Evolutionary conservation across 177 flowering plant species (phyloP).

Genomic region (Vitis hybrid): DNA sequence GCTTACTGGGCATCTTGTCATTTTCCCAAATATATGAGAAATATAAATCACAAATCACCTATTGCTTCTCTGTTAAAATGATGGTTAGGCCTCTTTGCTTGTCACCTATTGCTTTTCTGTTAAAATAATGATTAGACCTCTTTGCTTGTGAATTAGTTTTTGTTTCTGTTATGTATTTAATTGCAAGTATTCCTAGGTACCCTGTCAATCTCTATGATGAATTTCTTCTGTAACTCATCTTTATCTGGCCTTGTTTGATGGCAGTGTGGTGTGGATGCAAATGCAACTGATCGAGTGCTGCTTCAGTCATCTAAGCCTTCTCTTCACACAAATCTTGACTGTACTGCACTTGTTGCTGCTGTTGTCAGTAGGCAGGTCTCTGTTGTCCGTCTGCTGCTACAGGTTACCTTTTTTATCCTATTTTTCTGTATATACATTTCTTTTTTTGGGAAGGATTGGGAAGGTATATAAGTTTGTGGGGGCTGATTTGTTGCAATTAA

Average conservation of each 20-base stretch:
- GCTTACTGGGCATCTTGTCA: too few relatives aligned
- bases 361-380: conserved; percentile 68
- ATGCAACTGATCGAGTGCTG: conserved; percentile 59
- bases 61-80: not conserved
- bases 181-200: too few relatives aligned
- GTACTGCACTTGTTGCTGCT: conserved; percentile 74
- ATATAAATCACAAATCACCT: not conserved
- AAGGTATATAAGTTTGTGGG: not conserved
- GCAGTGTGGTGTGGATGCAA: conserved; percentile 88
- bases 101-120: too few relatives aligned
- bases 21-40: too few relatives aligned
- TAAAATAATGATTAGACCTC: too few relatives aligned
- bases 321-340: conserved; percentile 69
- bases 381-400: conserved; percentile 54
- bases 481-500: not conserved
- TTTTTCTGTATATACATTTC: not conserved
- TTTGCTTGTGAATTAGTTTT: too few relatives aligned
- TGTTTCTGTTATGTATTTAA: too few relatives aligned
- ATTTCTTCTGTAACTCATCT: not conserved
- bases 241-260: conserved; percentile 12
- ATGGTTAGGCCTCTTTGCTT: too few relatives aligned
- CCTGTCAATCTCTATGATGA: not conserved
- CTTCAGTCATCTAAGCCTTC: conserved; percentile 82
- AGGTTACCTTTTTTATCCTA: conserved; percentile 40
- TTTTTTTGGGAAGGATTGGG: too few relatives aligned